Conservation (phyloP, 345 rosid species). For the Psidium friedrichsthalianum region DNA sequence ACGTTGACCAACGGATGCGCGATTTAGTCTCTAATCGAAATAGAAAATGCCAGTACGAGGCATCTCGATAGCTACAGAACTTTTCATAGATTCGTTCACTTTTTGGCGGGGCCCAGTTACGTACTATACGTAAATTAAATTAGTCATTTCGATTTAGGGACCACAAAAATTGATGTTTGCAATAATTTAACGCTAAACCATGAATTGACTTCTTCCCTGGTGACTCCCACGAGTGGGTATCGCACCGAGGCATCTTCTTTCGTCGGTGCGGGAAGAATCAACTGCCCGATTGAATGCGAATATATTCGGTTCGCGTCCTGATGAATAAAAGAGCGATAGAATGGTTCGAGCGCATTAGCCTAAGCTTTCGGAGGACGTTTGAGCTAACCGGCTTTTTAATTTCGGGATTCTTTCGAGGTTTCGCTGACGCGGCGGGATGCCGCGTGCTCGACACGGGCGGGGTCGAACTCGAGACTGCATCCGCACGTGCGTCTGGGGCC, state of each 20-base stretch:
- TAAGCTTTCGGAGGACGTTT: background rate
- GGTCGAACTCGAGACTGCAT: too few species aligned
- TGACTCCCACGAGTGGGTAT: background rate
- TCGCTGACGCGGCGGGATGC: fast-evolving
- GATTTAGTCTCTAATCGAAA: background rate
- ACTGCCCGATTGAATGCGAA: background rate
- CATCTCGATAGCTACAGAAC: background rate
- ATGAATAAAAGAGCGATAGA: background rate
- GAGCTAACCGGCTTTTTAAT: background rate
- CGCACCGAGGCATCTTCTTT: background rate
- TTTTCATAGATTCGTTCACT: background rate
- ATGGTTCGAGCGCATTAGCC: background rate
- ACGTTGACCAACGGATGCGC: background rate
- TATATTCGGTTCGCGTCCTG: background rate
- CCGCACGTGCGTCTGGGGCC: background rate
- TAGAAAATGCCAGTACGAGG: background rate
- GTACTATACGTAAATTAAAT: background rate
- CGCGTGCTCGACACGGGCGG: background rate
- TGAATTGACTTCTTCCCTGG: background rate
- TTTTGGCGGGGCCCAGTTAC: background rate
- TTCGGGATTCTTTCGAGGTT: background rate
- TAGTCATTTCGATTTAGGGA: background rate
- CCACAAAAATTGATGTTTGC: background rate
- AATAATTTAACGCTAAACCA: background rate
- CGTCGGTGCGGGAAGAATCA: background rate